Percentiles rank a stretch among this genome's conserved stretches.
These are phyloP conservation scores for Eucalyptus virginea DNA, from an alignment of 345 rosid species.

Conservation along the genomic window DNA sequence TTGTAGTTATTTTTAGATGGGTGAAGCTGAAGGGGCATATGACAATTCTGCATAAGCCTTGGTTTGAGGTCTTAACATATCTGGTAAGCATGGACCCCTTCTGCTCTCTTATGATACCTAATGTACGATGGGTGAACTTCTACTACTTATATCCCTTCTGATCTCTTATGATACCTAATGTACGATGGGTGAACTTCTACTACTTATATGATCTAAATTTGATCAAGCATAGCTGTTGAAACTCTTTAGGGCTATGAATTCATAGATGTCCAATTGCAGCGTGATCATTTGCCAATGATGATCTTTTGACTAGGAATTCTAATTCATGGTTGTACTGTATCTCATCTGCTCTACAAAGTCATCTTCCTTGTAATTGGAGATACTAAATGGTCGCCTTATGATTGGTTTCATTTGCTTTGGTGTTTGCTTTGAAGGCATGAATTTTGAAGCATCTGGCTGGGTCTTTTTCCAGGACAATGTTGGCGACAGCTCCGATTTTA, in stretches of 20 bases:
- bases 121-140: no score
- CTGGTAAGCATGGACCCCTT: not conserved
- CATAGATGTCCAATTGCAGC: not conserved
- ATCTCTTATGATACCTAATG: no score
- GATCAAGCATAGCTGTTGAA: not conserved
- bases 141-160: no score
- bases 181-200: no score
- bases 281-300: not conserved
- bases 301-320: not conserved
- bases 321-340: not conserved
- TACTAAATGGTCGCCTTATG: not conserved
- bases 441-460: not conserved
- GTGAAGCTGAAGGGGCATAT: no score
- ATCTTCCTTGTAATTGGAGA: not conserved
- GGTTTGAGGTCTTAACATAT: not conserved
- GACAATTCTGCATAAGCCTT: not conserved
- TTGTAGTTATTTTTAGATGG: not conserved
- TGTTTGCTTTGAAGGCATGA: not conserved
- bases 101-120: no score
- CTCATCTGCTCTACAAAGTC: not conserved
- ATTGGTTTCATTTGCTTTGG: not conserved
- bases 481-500: not conserved
- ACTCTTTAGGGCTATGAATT: not conserved
- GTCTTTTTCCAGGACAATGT: not conserved
- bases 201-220: not conserved